Percentiles rank a stretch among this genome's conserved stretches.
Conservation (phyloP, 2,329 filamentous ascomycete species). For the Calonectria pseudoturangicola region DNA sequence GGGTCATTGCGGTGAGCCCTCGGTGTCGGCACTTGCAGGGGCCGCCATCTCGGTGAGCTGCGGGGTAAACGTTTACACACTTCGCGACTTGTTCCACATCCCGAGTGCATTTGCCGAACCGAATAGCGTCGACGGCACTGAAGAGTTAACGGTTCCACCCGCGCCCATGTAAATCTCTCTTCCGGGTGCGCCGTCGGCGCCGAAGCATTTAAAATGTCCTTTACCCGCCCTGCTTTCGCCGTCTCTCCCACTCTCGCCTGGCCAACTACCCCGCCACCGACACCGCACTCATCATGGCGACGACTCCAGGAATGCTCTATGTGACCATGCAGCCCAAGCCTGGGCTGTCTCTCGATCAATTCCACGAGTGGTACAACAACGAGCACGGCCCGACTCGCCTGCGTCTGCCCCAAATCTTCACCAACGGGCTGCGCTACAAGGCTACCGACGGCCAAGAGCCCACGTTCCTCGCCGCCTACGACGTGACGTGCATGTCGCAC, state of each 20-base stretch:
- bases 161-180: constrained; percentile 54
- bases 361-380: constrained; percentile 96
- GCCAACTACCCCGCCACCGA: constrained; percentile 21
- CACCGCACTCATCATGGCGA: constrained; percentile 56
- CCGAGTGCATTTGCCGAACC: constrained; percentile 57
- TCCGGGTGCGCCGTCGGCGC: constrained; percentile 45
- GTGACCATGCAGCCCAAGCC: constrained; percentile 89
- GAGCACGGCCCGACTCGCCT: constrained; percentile 90
- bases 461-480: constrained; percentile 87
- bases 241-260: constrained; percentile 1
- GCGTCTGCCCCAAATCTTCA: constrained; percentile 82
- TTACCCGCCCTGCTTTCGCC: constrained; percentile 3
- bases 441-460: constrained; percentile 78
- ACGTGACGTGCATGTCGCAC: constrained; percentile 83
- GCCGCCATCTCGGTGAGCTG: constrained; percentile 43
- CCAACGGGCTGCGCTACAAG: constrained; percentile 86
- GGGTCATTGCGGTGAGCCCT: no score
- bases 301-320: constrained; percentile 82
- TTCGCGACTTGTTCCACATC: constrained; percentile 44
- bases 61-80: constrained; percentile 57
- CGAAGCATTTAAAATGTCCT: constrained; percentile 13
- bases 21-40: neutral
- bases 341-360: constrained; percentile 79
- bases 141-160: constrained; percentile 46
- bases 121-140: constrained; percentile 45